These are phyloP conservation scores for Didymella segeticola DNA, from an alignment of 2,329 filamentous ascomycete genomes.

Conservation along the genomic window DNA sequence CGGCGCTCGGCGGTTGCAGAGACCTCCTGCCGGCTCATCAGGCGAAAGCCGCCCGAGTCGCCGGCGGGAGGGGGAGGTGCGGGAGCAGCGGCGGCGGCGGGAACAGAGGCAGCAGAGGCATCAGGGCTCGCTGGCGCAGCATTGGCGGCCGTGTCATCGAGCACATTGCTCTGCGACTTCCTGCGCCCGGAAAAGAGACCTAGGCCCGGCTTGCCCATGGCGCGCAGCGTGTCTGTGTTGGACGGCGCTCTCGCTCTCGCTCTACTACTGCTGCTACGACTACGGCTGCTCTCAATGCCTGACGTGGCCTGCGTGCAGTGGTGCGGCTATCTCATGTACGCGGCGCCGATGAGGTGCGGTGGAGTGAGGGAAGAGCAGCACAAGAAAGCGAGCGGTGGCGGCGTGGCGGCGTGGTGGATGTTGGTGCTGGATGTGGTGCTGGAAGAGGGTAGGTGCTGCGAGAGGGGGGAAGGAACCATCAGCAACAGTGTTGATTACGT, in stretches of 20 bases:
- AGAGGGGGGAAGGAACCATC: too few relatives aligned
- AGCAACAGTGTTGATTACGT: slow-evolving; percentile 13
- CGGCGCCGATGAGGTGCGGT: slow-evolving; percentile 6
- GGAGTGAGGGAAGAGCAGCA: not conserved
- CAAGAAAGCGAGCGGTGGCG: slow-evolving; percentile 10
- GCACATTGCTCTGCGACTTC: slow-evolving; percentile 47
- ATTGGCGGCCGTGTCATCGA: slow-evolving; percentile 36
- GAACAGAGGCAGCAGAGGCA: slow-evolving; percentile 15
- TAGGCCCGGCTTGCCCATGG: slow-evolving; percentile 43
- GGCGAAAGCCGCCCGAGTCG: slow-evolving; percentile 42
- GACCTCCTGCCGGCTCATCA: slow-evolving; percentile 44
- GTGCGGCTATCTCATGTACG: slow-evolving; percentile 29
- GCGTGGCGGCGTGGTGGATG: not conserved
- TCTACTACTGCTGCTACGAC: too few relatives aligned
- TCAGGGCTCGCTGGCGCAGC: slow-evolving; percentile 29
- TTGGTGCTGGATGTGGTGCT: not conserved
- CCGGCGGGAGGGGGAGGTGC: slow-evolving; percentile 23
- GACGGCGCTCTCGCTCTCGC: slow-evolving; percentile 22
- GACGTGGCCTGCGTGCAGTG: slow-evolving; percentile 26
- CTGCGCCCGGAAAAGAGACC: slow-evolving; percentile 44
- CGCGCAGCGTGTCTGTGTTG: slow-evolving; percentile 5
- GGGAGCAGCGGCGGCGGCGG: slow-evolving; percentile 20
- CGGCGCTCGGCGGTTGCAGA: slow-evolving; percentile 34
- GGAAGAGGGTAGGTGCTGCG: too few relatives aligned
- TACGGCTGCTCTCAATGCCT: slow-evolving; percentile 26